Conservation (phyloP, 2,329 filamentous ascomycete genomes). For the Claviceps africana region DNA sequence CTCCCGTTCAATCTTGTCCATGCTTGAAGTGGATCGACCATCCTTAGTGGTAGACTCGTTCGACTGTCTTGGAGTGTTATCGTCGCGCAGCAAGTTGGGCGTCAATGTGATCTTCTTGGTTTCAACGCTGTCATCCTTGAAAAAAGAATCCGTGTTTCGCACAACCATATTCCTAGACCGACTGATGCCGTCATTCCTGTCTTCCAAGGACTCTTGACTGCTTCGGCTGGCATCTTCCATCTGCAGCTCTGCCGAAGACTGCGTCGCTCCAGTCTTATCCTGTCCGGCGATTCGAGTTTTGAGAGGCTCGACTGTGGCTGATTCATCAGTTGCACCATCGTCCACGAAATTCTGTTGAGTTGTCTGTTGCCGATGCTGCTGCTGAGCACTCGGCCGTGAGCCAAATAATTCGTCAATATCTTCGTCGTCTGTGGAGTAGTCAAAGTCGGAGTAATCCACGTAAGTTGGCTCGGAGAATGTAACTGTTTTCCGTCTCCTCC, state of each 20-base stretch:
- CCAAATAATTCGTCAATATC: slow-evolving; percentile 32
- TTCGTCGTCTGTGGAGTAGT: slow-evolving; percentile 69
- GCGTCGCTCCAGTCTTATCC: slow-evolving; percentile 20
- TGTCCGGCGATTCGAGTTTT: slow-evolving; percentile 33
- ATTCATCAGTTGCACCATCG: slow-evolving; percentile 30
- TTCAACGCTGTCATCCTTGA: slow-evolving; percentile 88
- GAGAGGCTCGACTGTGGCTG: slow-evolving; percentile 41
- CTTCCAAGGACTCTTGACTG: slow-evolving; percentile 55
- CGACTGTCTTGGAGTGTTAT: slow-evolving; percentile 45
- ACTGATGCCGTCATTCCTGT: slow-evolving; percentile 35
- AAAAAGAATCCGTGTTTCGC: slow-evolving; percentile 90
- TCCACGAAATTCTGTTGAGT: slow-evolving; percentile 11
- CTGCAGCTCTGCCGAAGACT: slow-evolving; percentile 15
- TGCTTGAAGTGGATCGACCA: slow-evolving; percentile 46
- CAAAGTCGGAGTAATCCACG: slow-evolving; percentile 74
- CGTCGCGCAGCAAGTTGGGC: slow-evolving; percentile 79
- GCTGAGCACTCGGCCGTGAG: slow-evolving; percentile 18
- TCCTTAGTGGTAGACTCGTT: slow-evolving; percentile 30
- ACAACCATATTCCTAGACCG: slow-evolving; percentile 75
- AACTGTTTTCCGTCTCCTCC: slow-evolving; percentile 73
- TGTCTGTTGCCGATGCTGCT: slow-evolving; percentile 16
- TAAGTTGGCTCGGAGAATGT: slow-evolving; percentile 76
- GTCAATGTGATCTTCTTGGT: slow-evolving; percentile 96
- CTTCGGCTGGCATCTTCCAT: slow-evolving; percentile 26
- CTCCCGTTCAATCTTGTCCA: slow-evolving; percentile 52